Percentiles rank a stretch among this genome's conserved stretches.
Evolutionary conservation across 371 early-diverging fungal species (phyloP).

Genomic region (Actinomucor elegans): DNA sequence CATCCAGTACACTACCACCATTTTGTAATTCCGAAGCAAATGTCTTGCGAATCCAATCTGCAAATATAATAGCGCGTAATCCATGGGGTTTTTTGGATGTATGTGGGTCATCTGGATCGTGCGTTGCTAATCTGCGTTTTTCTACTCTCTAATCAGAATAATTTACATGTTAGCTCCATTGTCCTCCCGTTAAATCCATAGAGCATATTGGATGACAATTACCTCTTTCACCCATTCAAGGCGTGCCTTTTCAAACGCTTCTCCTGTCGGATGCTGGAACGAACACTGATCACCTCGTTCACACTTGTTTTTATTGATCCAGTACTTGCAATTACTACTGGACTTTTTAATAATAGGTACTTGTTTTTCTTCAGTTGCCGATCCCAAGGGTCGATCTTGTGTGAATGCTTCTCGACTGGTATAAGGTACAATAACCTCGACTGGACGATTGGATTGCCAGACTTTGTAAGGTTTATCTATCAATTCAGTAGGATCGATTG

Average conservation of each 20-base stretch:
- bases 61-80: constrained; percentile 52
- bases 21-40: constrained; percentile 24
- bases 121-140: constrained; percentile 29
- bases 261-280: constrained; percentile 47
- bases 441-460: constrained; percentile 41
- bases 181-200: too few relatives aligned
- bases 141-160: constrained; percentile 21
- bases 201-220: too few relatives aligned
- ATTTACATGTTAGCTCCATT: too few relatives aligned
- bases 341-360: too few relatives aligned
- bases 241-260: constrained; percentile 26
- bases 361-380: constrained; percentile 11
- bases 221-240: constrained; percentile 49
- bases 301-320: constrained; percentile 57
- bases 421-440: constrained; percentile 34
- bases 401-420: constrained; percentile 27
- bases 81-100: constrained; percentile 51
- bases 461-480: constrained; percentile 31
- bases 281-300: constrained; percentile 35
- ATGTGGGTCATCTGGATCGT: constrained; percentile 54
- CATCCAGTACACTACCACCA: constrained; percentile 43
- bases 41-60: constrained; percentile 49
- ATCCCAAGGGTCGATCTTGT: constrained; percentile 44
- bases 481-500: constrained; percentile 35
- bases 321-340: constrained; percentile 65